phyloP scores from a whole-genome alignment of 352 stramenopile species.

The Detonula confervacea region DNA sequence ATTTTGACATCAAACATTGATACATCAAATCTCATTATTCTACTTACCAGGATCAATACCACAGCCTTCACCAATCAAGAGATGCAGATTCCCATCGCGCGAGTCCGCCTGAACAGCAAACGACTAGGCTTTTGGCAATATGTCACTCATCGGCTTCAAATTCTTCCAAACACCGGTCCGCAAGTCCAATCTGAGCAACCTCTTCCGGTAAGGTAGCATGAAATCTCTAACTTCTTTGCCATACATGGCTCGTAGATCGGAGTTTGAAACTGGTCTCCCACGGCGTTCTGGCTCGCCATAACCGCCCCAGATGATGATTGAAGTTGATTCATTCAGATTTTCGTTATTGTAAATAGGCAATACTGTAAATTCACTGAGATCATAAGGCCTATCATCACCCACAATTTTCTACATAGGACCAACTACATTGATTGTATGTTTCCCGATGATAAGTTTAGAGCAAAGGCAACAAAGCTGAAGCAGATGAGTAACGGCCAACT shows the following conservation, averaged over 20 bases:
- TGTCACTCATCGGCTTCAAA: conserved; percentile 4
- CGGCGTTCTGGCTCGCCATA: conserved; percentile 10
- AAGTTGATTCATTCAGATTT: conserved; percentile 12
- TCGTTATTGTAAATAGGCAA: conserved; percentile 28
- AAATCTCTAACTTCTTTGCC: conserved; percentile 14
- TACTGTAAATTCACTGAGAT: conserved; percentile 28
- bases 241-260: neutral
- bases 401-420: too few species aligned
- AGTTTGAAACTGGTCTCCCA: neutral
- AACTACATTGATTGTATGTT: too few species aligned
- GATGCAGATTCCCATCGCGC: conserved; percentile 1
- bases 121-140: conserved; percentile 36
- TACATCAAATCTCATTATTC: neutral
- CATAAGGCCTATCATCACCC: conserved; percentile 20
- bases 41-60: conserved; percentile 1
- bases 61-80: conserved; percentile 25
- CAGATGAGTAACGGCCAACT: too few species aligned
- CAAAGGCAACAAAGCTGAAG: too few species aligned
- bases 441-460: too few species aligned
- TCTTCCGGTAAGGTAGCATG: neutral
- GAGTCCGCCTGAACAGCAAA: conserved; percentile 11
- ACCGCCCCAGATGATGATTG: conserved; percentile 36
- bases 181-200: conserved; percentile 14
- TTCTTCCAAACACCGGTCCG: conserved; percentile 26
- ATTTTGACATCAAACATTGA: too few species aligned